phyloP scores from a whole-genome alignment of 1,284 basidiomycete genomes.

The Ganoderma leucocontextum region DNA sequence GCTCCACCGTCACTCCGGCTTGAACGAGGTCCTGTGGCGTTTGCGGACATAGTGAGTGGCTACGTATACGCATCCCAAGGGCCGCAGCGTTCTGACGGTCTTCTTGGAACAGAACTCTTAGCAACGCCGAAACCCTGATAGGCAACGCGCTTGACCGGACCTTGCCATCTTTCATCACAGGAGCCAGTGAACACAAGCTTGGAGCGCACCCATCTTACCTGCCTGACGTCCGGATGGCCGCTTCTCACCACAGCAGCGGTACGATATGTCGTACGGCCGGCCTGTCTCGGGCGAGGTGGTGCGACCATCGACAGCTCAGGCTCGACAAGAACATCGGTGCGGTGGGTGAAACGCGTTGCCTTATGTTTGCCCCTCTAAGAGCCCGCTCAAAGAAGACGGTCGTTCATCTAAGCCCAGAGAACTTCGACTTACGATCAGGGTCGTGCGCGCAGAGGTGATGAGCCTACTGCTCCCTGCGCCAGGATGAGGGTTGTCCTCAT shows the following conservation, averaged over 20 bases:
- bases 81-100: conserved; percentile 1
- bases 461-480: conserved; percentile 60
- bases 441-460: conserved; percentile 72
- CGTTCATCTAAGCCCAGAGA: not conserved
- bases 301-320: not conserved
- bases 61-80: conserved; percentile 9
- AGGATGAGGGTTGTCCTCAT: conserved; percentile 79
- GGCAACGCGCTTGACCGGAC: not conserved
- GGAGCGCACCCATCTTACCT: not conserved
- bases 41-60: conserved; percentile 19
- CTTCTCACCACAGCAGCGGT: not conserved
- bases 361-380: not conserved
- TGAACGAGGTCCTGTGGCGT: conserved; percentile 77
- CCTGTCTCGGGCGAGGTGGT: too few species aligned
- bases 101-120: not conserved
- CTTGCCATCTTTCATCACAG: not conserved
- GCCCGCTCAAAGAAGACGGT: not conserved
- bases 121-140: not conserved
- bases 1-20: conserved; percentile 85
- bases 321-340: not conserved
- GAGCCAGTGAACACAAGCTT: not conserved
- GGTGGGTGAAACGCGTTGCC: not conserved
- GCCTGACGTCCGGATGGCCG: not conserved
- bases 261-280: too few species aligned
- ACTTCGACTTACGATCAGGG: conserved; percentile 59